A percentile compares a stretch with the other conserved stretches of the same genome.
phyloP scores from a whole-genome alignment of 2,329 filamentous ascomycete species.

The Fusarium stilboides region DNA sequence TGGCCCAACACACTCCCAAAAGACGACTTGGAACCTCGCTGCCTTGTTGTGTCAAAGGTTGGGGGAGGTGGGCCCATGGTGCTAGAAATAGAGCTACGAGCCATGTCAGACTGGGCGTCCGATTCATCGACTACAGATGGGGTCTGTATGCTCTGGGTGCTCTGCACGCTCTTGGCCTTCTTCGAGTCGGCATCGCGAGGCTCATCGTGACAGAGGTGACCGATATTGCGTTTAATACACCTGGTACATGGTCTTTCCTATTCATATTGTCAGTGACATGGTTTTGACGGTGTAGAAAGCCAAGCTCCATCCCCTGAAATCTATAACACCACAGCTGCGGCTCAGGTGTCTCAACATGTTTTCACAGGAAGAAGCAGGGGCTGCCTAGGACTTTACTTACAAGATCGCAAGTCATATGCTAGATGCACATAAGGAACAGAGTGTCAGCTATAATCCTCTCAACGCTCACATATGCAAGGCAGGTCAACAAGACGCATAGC shows the following conservation, averaged over 20 bases:
- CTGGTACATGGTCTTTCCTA: constrained; percentile 96
- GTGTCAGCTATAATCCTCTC: constrained; percentile 48
- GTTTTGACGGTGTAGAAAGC: constrained; percentile 22
- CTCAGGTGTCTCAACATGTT: constrained; percentile 20
- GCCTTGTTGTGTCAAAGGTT: constrained; percentile 55
- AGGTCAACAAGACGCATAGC: constrained; percentile 23
- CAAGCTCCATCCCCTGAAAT: constrained; percentile 27
- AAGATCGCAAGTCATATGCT: constrained; percentile 95
- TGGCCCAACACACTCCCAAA: constrained; percentile 64
- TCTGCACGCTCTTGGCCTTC: constrained; percentile 76
- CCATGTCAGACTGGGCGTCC: constrained; percentile 65
- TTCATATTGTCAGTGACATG: constrained; percentile 50
- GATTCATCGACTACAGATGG: constrained; percentile 74
- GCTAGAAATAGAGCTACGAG: constrained; percentile 69
- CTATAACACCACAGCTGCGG: constrained; percentile 29
- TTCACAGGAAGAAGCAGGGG: constrained; percentile 46
- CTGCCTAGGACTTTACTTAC: constrained; percentile 68
- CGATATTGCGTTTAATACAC: constrained; percentile 99
- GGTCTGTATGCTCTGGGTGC: constrained; percentile 58
- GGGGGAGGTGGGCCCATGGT: constrained; percentile 70
- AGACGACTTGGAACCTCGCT: constrained; percentile 60
- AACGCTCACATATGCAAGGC: constrained; percentile 34
- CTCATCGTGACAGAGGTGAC: constrained; percentile 98
- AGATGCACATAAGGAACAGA: constrained; percentile 47
- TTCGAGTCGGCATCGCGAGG: constrained; percentile 87